Evolutionary conservation across 345 rosid genomes (phyloP).

Genomic region (Ceriops zippeliana): DNA sequence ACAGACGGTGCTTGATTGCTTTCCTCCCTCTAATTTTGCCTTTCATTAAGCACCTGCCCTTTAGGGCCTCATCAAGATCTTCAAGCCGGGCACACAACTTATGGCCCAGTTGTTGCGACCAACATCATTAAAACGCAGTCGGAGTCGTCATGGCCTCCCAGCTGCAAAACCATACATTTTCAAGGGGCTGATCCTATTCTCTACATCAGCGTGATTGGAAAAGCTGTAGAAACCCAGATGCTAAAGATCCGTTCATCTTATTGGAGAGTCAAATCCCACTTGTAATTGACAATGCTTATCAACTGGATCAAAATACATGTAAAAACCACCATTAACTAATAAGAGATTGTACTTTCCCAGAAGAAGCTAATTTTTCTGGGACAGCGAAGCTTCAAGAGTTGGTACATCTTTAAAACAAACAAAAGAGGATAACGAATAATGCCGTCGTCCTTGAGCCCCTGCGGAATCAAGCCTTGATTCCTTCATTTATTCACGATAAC

Average conservation of each 20-base stretch:
- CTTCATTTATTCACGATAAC: constrained; percentile 17
- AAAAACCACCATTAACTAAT: constrained; percentile 1
- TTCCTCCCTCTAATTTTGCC: too few species aligned
- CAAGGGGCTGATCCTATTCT: too few species aligned
- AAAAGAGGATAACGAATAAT: background rate
- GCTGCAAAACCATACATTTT: too few species aligned
- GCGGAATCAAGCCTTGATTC: background rate
- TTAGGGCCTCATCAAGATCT: too few species aligned
- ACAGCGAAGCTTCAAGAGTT: constrained; percentile 1
- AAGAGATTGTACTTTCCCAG: constrained; percentile 7
- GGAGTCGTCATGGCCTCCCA: too few species aligned
- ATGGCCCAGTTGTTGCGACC: too few species aligned
- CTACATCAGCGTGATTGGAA: too few species aligned
- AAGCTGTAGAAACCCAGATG: background rate
- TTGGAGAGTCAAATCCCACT: background rate
- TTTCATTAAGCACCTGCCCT: too few species aligned
- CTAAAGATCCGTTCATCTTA: constrained; percentile 1
- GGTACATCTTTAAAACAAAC: constrained; percentile 12
- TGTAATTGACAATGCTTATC: constrained; percentile 14
- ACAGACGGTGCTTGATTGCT: too few species aligned
- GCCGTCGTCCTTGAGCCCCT: constrained; percentile 3
- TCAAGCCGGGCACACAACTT: too few species aligned
- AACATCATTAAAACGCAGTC: too few species aligned
- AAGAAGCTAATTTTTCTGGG: background rate
- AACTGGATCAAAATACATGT: background rate